Conservation (phyloP, 192 early-diverging fungal species). For the Podila minutissima region DNA sequence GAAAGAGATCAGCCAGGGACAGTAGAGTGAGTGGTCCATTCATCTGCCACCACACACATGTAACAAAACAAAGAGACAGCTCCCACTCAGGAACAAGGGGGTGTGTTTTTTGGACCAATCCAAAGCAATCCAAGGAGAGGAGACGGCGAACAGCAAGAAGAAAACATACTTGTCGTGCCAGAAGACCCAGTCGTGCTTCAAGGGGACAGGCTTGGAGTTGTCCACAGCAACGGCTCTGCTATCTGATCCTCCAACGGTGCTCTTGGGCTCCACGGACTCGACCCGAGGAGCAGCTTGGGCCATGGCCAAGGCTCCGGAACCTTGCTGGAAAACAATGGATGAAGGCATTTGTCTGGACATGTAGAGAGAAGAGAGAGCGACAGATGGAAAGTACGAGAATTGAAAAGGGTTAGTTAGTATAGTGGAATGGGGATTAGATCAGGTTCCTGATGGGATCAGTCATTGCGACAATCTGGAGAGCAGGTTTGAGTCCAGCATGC, state of each 20-base stretch:
- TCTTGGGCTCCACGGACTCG: slow-evolving; percentile 41
- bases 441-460: too few species aligned
- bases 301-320: slow-evolving; percentile 49
- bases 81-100: too few species aligned
- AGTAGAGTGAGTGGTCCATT: neutral
- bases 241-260: slow-evolving; percentile 24
- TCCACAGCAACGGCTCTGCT: slow-evolving; percentile 19
- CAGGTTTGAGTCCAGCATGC: too few species aligned
- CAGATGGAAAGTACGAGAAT: neutral
- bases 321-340: slow-evolving; percentile 47
- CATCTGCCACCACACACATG: too few species aligned
- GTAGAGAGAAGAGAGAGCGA: neutral
- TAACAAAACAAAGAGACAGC: too few species aligned
- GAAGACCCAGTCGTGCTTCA: slow-evolving; percentile 53
- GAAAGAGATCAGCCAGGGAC: slow-evolving; percentile 2
- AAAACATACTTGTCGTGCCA: slow-evolving; percentile 54
- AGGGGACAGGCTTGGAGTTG: slow-evolving; percentile 32
- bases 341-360: slow-evolving; percentile 33
- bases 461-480: too few species aligned
- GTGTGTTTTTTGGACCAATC: neutral
- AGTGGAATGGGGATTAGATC: too few species aligned
- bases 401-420: too few species aligned
- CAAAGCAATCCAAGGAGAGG: neutral
- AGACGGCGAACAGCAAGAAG: neutral
- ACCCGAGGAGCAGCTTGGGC: slow-evolving; percentile 34